Base-by-base conservation (phyloP, 23 red algal species). In the Gracilaria gracilis region DNA sequence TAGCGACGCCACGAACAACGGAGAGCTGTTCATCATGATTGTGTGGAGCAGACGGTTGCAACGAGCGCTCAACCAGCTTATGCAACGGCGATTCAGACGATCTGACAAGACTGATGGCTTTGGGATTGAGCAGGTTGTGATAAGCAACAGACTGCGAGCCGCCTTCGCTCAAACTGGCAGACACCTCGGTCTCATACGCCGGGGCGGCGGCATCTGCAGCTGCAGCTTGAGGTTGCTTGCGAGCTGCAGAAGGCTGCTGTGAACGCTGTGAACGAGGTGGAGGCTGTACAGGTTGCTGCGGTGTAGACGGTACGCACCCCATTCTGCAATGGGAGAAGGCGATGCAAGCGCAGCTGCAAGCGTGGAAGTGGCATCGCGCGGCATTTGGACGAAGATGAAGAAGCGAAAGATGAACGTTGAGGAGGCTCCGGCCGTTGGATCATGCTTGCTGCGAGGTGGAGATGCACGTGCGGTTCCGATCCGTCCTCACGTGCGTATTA, bases 1-100 rank as follows among this genome's bases (percentile, higher is more conserved):
- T 94, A 57, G 91, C 91, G 73, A 80, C 82, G 40, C 82, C 81
- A 21, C 38, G 46, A 0, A 86, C 70, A 59, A 82, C 57, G 44
- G 79, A 31, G 17, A 91, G 25, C 12, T 12, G 86, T 4, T 4
- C 42, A 11, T 46, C 42, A 46, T 58, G 14, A 6, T 39, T 23
- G 66, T 71, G 38, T 15, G 62, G 28, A 29, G 34, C 83, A 25
- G 29, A 27, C 17, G 61, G 44, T 14, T 44, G 62, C 12, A 65
- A 25, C 42, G 61, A 53, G n/a, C 42, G 83, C 9, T 53, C 13
- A 13, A 50, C 29, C 15, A 87, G 61, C 42, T 64, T 67, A 6
- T 67, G 57, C 32, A 44, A 4, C 24, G 83, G 61, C 9, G 62
- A 28, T 15, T 81, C 11, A 19, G 16, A 6, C n/a, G 25, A 27